Percentiles rank a stretch among this genome's conserved stretches.
Evolutionary conservation across 208 protist genomes (phyloP).

Genomic region (Wallacemonas sp.): DNA sequence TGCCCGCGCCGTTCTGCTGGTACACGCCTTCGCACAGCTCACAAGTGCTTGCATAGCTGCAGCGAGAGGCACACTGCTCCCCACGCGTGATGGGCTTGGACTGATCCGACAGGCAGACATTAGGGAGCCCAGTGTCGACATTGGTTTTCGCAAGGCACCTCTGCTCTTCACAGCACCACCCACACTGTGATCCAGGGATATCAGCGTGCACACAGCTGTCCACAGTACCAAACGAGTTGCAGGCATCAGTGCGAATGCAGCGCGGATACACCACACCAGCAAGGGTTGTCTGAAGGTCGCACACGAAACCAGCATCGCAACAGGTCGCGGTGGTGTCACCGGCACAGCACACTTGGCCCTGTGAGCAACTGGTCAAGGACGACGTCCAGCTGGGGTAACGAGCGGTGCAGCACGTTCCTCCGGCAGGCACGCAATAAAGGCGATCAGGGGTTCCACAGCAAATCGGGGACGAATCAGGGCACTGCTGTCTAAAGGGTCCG

Average conservation of each 20-base stretch:
- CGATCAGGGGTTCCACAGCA: conserved; percentile 31
- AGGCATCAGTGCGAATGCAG: conserved; percentile 21
- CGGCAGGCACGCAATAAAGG: conserved; percentile 42
- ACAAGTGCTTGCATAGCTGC: conserved; percentile 48
- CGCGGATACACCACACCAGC: background rate
- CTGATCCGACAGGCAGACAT: background rate
- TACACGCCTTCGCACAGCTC: conserved; percentile 23
- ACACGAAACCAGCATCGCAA: conserved; percentile 25
- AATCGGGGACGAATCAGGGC: conserved; percentile 35
- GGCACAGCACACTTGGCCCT: conserved; percentile 39
- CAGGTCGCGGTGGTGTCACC: conserved; percentile 27
- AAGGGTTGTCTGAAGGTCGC: conserved; percentile 11
- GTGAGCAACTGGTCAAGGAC: conserved; percentile 23
- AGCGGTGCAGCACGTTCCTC: conserved; percentile 38
- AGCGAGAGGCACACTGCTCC: conserved; percentile 33
- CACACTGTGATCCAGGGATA: conserved; percentile 15
- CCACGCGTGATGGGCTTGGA: background rate
- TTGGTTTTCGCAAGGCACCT: conserved; percentile 24
- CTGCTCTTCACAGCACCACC: conserved; percentile 52
- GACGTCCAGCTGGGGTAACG: conserved; percentile 6
- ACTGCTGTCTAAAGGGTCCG: conserved; percentile 13
- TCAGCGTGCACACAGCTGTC: conserved; percentile 29
- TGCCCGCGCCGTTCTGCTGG: background rate
- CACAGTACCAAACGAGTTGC: conserved; percentile 21
- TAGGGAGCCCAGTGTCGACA: background rate